Base-by-base conservation (phyloP, 2,329 filamentous ascomycete species). In the Pyrenochaeta sp. region DNA sequence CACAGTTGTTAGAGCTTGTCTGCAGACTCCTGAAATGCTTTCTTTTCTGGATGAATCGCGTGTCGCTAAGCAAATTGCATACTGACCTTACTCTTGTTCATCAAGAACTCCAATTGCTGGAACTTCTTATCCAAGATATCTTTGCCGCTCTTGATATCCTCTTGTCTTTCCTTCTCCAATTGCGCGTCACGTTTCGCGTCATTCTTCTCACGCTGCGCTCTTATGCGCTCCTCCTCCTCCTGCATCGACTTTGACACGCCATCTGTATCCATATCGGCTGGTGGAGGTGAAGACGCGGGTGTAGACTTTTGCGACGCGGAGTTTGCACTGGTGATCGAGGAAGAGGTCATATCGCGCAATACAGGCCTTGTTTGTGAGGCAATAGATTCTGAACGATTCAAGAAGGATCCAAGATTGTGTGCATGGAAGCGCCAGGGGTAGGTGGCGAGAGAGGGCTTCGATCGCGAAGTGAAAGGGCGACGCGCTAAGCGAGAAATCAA, bases 51-150 rank as follows among this genome's bases (percentile, higher is more conserved):
- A 19, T 13, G 4, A 8, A 12, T 15, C 19, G 8, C 24, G 25
- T 2, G 24, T 30, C 9, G 24, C 6, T 4, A 43, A 5, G 22
- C 12, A 10, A 2, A 10, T 3, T 30, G 28, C 8, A 7, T 39
- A 54, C 63, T 51, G 3, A 77, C 74, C 73, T 83, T 83, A 72
- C 81, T 83, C 68, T 84, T 83, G 55, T 80, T 83, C 66, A 84
- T 78, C 57, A 84, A 64, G 59, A 82, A 83, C 64, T 84, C 81
- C 58, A 84, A 66, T 54, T 82, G 81, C 68, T 84, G 82, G 71
- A 81, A 84, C 60, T 84, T 84, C 40, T 78, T 76, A 58, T 84
- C 82, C 39, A 84, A 68, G 5, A 78, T 74, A 45, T 80, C 77
- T 34, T 73, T 72, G 13, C 82, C 82, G 40, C 78, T 81, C 49